phyloP scores from a whole-genome alignment of 192 early-diverging fungal genomes.

The Kappamyces sp. region DNA sequence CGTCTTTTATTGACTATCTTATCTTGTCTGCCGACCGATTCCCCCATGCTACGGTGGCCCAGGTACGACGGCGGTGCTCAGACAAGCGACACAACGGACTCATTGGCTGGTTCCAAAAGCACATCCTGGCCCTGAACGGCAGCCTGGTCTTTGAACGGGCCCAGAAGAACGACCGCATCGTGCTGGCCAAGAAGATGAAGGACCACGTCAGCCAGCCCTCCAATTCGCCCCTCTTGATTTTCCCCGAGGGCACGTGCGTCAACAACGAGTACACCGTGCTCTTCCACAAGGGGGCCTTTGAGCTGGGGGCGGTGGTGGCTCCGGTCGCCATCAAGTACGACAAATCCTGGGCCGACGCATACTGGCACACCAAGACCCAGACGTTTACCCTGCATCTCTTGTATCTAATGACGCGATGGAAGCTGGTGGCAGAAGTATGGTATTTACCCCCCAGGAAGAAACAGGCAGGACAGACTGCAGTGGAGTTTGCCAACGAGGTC shows the following conservation, averaged over 20 bases:
- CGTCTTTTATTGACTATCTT: constrained; percentile 48
- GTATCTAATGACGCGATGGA: constrained; percentile 59
- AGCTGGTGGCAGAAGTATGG: constrained; percentile 48
- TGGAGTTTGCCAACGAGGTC: constrained; percentile 50
- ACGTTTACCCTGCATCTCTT: constrained; percentile 45
- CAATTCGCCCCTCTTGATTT: constrained; percentile 43
- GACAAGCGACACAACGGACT: constrained; percentile 32
- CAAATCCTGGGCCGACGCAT: constrained; percentile 49
- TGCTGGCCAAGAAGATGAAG: constrained; percentile 41
- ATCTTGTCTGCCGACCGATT: constrained; percentile 43
- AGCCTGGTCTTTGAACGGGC: constrained; percentile 46
- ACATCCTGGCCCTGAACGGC: constrained; percentile 42
- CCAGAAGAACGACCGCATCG: constrained; percentile 47
- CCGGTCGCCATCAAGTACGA: constrained; percentile 52
- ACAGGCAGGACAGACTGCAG: constrained; percentile 30
- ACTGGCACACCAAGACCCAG: constrained; percentile 50
- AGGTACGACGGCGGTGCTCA: constrained; percentile 15
- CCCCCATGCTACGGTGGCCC: constrained; percentile 49
- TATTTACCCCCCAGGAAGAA: constrained; percentile 39
- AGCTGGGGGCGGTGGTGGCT: constrained; percentile 42
- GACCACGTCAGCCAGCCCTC: constrained; percentile 36
- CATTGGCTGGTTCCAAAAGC: constrained; percentile 46
- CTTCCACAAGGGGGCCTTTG: constrained; percentile 58
- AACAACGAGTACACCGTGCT: constrained; percentile 56
- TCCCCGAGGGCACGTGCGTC: constrained; percentile 56